These are phyloP conservation scores for Oryza meridionalis DNA, from an alignment of 176 grass and related monocot genomes.

Conservation along the genomic window DNA sequence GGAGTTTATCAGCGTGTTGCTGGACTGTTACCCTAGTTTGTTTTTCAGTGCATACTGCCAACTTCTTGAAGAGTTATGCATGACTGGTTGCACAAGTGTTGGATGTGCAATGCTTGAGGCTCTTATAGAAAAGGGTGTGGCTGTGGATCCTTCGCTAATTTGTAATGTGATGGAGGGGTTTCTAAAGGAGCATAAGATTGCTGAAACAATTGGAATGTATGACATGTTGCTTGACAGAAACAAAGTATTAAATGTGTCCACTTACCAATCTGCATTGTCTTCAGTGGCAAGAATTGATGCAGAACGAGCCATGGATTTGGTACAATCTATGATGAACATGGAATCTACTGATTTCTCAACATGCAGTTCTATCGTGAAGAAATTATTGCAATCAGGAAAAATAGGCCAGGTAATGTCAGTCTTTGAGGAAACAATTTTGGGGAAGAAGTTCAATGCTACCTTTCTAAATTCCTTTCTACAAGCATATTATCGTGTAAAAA, in stretches of 20 bases:
- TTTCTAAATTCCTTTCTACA: conserved; percentile 73
- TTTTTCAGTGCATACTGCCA: conserved; percentile 49
- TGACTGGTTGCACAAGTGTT: conserved; percentile 66
- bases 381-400: conserved; percentile 63
- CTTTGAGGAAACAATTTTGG: conserved; percentile 50
- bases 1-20: conserved; percentile 55
- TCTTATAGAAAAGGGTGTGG: conserved; percentile 61
- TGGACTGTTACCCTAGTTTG: conserved; percentile 42
- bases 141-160: conserved; percentile 47
- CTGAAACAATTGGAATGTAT: conserved; percentile 76
- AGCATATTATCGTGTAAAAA: conserved; percentile 54
- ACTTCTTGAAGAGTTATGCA: conserved; percentile 75
- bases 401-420: conserved; percentile 43
- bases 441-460: conserved; percentile 40
- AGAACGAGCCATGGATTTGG: conserved; percentile 58
- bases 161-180: conserved; percentile 76
- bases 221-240: conserved; percentile 62
- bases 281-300: conserved; percentile 54
- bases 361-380: conserved; percentile 39
- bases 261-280: conserved; percentile 40
- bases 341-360: conserved; percentile 38
- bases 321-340: conserved; percentile 42
- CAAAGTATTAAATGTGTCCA: conserved; percentile 20
- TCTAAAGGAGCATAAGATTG: conserved; percentile 67
- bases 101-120: conserved; percentile 83